A percentile compares a stretch with the other conserved stretches of the same genome.
phyloP scores from a whole-genome alignment of 257 asterid genomes.

The Lantana camara region DNA sequence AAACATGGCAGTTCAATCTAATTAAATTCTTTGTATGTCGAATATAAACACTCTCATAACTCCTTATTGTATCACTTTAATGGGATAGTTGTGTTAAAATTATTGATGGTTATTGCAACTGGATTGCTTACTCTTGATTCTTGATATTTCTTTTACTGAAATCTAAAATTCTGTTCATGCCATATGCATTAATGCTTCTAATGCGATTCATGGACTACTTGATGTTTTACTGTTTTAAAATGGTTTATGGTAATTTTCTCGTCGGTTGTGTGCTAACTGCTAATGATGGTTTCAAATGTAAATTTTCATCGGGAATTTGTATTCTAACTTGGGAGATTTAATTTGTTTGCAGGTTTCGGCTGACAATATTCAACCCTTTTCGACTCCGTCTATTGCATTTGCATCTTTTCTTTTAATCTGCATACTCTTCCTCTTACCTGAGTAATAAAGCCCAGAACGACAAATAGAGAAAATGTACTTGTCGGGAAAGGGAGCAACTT shows the following conservation, averaged over 20 bases:
- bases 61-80: slow-evolving; percentile 10
- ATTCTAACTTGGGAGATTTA: slow-evolving; percentile 22
- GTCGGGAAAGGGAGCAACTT: slow-evolving; percentile 64
- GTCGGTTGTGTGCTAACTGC: too few species aligned
- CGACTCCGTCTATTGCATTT: slow-evolving; percentile 17
- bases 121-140: background rate
- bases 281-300: too few species aligned
- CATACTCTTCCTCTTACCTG: slow-evolving; percentile 24
- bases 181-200: too few species aligned
- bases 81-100: slow-evolving; percentile 7
- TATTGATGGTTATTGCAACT: slow-evolving; percentile 12
- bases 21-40: background rate
- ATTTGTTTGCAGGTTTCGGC: slow-evolving; percentile 67
- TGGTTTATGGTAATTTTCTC: too few species aligned
- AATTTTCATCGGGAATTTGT: too few species aligned
- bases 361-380: slow-evolving; percentile 41
- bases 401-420: slow-evolving; percentile 19
- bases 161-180: background rate
- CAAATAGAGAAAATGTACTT: slow-evolving; percentile 57
- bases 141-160: slow-evolving; percentile 3
- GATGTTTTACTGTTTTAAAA: too few species aligned
- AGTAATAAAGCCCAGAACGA: slow-evolving; percentile 4
- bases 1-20: background rate
- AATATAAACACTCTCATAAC: background rate
- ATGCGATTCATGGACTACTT: too few species aligned